Conservation (phyloP, 768 basidiomycete genomes). For the Kwoniella heveanensis region DNA sequence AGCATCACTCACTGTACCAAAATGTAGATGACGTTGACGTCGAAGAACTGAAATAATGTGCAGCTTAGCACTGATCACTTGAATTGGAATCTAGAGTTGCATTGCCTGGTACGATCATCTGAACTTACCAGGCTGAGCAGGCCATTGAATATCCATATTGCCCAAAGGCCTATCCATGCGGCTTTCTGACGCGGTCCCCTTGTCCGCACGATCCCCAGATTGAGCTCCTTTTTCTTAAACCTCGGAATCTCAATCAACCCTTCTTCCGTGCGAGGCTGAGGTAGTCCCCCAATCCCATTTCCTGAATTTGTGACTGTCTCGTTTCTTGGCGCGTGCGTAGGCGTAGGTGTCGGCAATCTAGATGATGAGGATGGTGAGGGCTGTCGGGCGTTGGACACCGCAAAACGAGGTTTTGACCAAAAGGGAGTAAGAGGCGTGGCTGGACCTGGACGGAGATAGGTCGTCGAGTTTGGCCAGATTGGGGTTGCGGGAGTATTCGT, state of each 20-base stretch:
- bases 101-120: too few species aligned
- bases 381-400: conserved; percentile 8
- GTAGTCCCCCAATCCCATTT: conserved; percentile 2
- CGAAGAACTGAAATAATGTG: conserved; percentile 64
- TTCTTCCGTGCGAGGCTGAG: conserved; percentile 6
- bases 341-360: conserved; percentile 1
- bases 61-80: background rate
- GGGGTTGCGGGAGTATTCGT: conserved; percentile 9
- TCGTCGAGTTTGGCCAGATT: conserved; percentile 11
- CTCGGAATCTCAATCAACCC: conserved; percentile 46
- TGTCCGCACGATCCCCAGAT: conserved; percentile 38
- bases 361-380: conserved; percentile 12
- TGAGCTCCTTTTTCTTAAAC: conserved; percentile 47
- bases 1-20: conserved; percentile 76
- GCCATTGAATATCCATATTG: conserved; percentile 26
- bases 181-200: conserved; percentile 27
- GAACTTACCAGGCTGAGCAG: conserved; percentile 39
- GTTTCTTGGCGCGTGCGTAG: conserved; percentile 10
- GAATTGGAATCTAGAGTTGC: too few species aligned
- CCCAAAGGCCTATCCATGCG: conserved; percentile 36
- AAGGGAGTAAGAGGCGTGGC: conserved; percentile 22
- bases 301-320: background rate
- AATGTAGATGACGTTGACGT: conserved; percentile 84
- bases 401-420: conserved; percentile 17
- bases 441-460: conserved; percentile 28